phyloP scores from a whole-genome alignment of 352 stramenopile genomes.

The Phytopythium sindhum region DNA sequence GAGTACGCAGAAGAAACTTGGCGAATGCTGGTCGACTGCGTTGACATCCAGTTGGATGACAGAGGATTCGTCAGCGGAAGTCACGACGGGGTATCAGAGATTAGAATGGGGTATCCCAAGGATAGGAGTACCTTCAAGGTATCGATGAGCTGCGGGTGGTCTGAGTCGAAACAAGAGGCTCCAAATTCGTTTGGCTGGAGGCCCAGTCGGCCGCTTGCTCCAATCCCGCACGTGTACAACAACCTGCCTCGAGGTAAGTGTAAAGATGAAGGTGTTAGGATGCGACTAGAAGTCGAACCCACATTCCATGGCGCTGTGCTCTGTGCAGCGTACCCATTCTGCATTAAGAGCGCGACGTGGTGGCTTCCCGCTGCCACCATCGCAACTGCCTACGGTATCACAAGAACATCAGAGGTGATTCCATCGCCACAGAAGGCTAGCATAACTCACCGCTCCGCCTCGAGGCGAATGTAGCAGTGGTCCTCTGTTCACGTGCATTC shows the following conservation, averaged over 20 bases:
- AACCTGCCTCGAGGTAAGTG: slow-evolving; percentile 21
- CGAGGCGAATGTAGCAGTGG: slow-evolving; percentile 58
- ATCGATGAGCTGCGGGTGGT: slow-evolving; percentile 56
- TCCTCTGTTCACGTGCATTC: slow-evolving; percentile 22
- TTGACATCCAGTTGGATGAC: not conserved
- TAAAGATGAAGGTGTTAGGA: not conserved
- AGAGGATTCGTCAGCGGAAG: slow-evolving; percentile 11
- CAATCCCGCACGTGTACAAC: slow-evolving; percentile 91
- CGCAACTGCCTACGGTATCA: slow-evolving; percentile 37
- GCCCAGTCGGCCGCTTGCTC: slow-evolving; percentile 78
- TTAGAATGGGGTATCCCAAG: slow-evolving; percentile 14
- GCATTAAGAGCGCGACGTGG: slow-evolving; percentile 78
- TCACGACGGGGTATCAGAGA: too few relatives aligned
- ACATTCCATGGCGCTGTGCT: not conserved
- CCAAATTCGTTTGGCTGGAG: slow-evolving; percentile 46
- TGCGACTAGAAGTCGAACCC: not conserved
- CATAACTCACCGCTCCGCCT: slow-evolving; percentile 18
- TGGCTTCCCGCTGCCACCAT: slow-evolving; percentile 73
- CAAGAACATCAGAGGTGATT: not conserved
- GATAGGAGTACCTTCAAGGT: slow-evolving; percentile 36
- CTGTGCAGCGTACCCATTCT: slow-evolving; percentile 54
- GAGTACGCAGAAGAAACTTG: slow-evolving; percentile 72
- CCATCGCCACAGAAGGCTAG: not conserved
- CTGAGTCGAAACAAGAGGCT: slow-evolving; percentile 59
- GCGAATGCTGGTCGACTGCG: slow-evolving; percentile 31